phyloP scores from a whole-genome alignment of 2,329 filamentous ascomycete species.

The Diaporthe nobilis region DNA sequence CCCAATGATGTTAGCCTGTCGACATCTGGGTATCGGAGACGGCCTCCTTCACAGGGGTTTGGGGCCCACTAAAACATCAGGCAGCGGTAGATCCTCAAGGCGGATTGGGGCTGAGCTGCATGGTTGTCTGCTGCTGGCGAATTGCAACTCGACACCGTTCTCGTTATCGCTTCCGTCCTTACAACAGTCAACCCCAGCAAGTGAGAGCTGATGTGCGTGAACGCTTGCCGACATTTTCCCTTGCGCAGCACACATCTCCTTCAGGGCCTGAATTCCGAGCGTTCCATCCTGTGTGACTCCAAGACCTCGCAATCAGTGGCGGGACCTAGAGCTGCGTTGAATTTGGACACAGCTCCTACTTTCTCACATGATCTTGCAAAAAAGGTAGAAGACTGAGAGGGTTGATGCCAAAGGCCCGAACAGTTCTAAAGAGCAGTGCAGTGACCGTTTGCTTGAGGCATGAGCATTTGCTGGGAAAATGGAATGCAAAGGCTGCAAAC shows the following conservation, averaged over 20 bases:
- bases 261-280: no score
- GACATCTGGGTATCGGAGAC: background rate
- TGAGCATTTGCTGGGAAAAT: background rate
- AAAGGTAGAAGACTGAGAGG: background rate
- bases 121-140: background rate
- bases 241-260: background rate
- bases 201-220: background rate
- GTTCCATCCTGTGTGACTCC: background rate
- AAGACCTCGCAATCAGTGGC: background rate
- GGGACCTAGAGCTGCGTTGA: background rate
- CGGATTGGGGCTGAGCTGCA: background rate
- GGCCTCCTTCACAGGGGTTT: background rate
- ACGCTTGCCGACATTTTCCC: background rate
- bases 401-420: background rate
- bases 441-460: background rate
- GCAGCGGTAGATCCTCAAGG: background rate
- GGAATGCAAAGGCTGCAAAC: background rate
- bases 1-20: background rate
- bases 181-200: background rate
- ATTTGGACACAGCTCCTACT: background rate
- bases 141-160: background rate
- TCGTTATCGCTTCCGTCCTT: slow-evolving; percentile 31
- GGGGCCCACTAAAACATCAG: background rate
- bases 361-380: background rate
- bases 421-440: background rate